Base-by-base conservation (phyloP, 805 yeast genomes). In the Yarrowia keelungensis region DNA sequence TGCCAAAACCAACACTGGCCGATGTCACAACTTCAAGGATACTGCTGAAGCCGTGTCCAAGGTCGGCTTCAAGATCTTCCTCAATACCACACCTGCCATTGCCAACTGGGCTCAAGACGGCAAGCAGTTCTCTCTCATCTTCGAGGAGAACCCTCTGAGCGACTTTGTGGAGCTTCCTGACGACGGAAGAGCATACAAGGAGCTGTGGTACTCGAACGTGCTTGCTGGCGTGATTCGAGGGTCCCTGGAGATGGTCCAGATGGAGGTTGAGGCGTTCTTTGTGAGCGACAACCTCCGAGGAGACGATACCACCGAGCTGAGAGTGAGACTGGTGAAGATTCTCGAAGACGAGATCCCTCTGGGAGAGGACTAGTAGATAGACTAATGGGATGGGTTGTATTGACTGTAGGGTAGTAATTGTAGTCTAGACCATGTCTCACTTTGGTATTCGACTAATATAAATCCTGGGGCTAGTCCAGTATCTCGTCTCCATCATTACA, bases 261-360 rank as follows among this genome's bases (percentile, higher is more conserved):
- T 95, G 74, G 97, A 93, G 69, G 92, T 93, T 65, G 97, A 93
- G 69, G 92, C 88, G 2, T 81, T 79, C 72, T 95, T 93, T 76
- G 85, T 91, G 1, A 86, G 88, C 72, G 99, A 95, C 76, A 86
- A 84, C 1, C 81, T 95, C 61, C 85, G 92, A 71, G 98, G 98
- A 0, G 94, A 92, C 73, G 88, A 87, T 12, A 80, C 79, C 36
- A 94, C 98, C 0, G 98, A 92, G 75, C 79, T 95, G 68, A 84
- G 89, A 70, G 85, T 95, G 56, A 87, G 87, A 73, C 81, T 95
- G 72, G 81, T 87, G 59, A 88, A 84, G 73, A 84, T 92, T 2
- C 80, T 94, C 73, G 92, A 90, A 75, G 99, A 95, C 76, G 99
- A 95, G 80, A 89, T 95, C 54, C 99, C 99, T 14, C 96, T 97